A percentile compares a stretch with the other conserved stretches of the same genome.
These are phyloP conservation scores for Lactarius psammicola DNA, from an alignment of 768 basidiomycete species.

Conservation along the genomic window DNA sequence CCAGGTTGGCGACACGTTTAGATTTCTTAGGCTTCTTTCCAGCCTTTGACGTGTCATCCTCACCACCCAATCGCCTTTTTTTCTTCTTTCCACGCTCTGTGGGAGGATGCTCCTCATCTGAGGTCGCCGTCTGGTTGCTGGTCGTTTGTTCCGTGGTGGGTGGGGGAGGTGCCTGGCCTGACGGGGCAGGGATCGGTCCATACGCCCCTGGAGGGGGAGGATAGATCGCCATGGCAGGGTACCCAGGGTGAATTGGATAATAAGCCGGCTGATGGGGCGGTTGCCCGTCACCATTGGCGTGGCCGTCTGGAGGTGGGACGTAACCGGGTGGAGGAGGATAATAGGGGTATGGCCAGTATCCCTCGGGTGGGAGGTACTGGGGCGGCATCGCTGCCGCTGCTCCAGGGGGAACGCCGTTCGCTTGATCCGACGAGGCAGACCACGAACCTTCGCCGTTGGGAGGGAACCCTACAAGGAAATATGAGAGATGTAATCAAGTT, in stretches of 20 bases:
- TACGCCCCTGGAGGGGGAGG: slow-evolving; percentile 34
- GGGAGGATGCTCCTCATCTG: slow-evolving; percentile 11
- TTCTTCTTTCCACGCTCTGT: slow-evolving; percentile 23
- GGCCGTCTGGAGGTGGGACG: slow-evolving; percentile 39
- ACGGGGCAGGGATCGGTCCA: slow-evolving; percentile 19
- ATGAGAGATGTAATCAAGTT: background rate
- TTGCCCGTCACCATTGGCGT: slow-evolving; percentile 34
- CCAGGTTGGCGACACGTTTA: slow-evolving; percentile 30
- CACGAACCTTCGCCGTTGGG: slow-evolving; percentile 37
- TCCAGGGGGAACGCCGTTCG: slow-evolving; percentile 29
- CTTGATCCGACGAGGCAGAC: slow-evolving; percentile 29
- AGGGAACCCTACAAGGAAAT: slow-evolving; percentile 27
- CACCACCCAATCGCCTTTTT: slow-evolving; percentile 31
- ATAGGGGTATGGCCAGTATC: slow-evolving; percentile 46
- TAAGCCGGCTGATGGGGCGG: slow-evolving; percentile 39
- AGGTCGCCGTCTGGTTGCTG: slow-evolving; percentile 31
- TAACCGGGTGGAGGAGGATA: slow-evolving; percentile 45
- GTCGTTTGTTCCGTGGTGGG: slow-evolving; percentile 10
- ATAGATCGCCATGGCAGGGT: slow-evolving; percentile 35
- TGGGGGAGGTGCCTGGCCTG: slow-evolving; percentile 8
- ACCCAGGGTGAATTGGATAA: slow-evolving; percentile 41
- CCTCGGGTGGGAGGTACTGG: slow-evolving; percentile 39
- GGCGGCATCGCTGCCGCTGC: slow-evolving; percentile 34
- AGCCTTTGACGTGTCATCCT: slow-evolving; percentile 33
- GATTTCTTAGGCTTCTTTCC: slow-evolving; percentile 40